Conservation (phyloP, 208 protist species). For the Trypanosoma avium region DNA sequence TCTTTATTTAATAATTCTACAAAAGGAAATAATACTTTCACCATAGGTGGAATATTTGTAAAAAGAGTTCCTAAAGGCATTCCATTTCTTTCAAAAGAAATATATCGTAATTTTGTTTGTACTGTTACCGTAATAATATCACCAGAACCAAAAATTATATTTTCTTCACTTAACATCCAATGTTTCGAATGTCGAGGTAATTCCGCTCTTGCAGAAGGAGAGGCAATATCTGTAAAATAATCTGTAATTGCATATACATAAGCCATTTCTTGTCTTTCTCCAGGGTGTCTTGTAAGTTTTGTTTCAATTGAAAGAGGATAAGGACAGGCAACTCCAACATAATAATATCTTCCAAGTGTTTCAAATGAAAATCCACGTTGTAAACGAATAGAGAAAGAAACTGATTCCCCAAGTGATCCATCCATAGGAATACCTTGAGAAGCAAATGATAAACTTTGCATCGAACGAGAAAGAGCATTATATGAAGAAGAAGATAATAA, state of each 20-base stretch:
- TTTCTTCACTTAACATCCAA: conserved; percentile 65
- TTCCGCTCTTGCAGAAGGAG: conserved; percentile 26
- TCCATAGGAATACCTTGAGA: conserved; percentile 61
- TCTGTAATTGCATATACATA: conserved; percentile 65
- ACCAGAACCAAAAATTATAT: conserved; percentile 79
- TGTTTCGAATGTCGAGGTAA: conserved; percentile 52
- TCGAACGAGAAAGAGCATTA: background rate
- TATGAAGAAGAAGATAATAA: conserved; percentile 14
- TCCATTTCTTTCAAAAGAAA: conserved; percentile 81
- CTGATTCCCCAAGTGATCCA: conserved; percentile 55
- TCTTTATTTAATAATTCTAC: conserved; percentile 82
- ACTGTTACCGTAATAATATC: conserved; percentile 85
- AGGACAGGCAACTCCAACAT: conserved; percentile 60
- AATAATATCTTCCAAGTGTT: conserved; percentile 76
- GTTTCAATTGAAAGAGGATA: conserved; percentile 20
- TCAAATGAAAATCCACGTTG: conserved; percentile 59
- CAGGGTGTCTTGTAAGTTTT: conserved; percentile 41
- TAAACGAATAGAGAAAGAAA: conserved; percentile 68
- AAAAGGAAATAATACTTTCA: conserved; percentile 74
- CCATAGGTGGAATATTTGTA: conserved; percentile 42
- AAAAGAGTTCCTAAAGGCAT: conserved; percentile 70
- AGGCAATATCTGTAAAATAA: conserved; percentile 46
- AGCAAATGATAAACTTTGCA: conserved; percentile 40
- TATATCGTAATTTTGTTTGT: conserved; percentile 47
- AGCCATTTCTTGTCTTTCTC: conserved; percentile 41